A percentile compares a stretch with the other conserved stretches of the same genome.
Conservation (phyloP, 805 yeast species). For the Dipodascopsis tothii region DNA sequence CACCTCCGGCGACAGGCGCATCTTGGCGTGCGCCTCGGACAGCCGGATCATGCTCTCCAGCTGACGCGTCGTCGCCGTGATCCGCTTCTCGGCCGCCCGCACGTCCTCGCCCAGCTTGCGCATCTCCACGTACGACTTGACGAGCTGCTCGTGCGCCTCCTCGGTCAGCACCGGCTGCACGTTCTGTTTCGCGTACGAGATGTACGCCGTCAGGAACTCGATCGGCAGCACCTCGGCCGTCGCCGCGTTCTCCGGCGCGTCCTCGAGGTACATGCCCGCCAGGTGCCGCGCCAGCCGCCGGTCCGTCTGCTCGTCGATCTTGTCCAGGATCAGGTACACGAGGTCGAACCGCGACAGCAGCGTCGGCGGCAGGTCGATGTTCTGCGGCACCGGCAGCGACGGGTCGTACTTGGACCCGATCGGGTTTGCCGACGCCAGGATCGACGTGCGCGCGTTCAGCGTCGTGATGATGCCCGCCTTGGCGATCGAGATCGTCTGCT, state of each 20-base stretch:
- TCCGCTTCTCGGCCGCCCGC: conserved; percentile 75
- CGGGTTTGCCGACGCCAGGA: conserved; percentile 94
- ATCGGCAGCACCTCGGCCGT: conserved; percentile 66
- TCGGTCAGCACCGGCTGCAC: conserved; percentile 70
- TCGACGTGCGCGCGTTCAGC: conserved; percentile 89
- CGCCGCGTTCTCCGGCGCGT: conserved; percentile 66
- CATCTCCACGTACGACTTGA: conserved; percentile 85
- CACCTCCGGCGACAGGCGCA: conserved; percentile 71
- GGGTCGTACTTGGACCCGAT: conserved; percentile 93
- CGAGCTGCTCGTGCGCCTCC: conserved; percentile 77
- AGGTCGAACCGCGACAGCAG: conserved; percentile 88
- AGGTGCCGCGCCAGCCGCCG: conserved; percentile 82
- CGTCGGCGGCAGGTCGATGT: conserved; percentile 95
- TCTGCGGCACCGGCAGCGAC: conserved; percentile 86
- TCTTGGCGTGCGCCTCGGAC: conserved; percentile 94
- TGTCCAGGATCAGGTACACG: conserved; percentile 85
- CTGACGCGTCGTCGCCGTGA: conserved; percentile 97
- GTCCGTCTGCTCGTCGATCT: conserved; percentile 79
- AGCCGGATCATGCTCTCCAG: conserved; percentile 91
- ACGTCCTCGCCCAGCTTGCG: conserved; percentile 89
- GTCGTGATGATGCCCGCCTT: conserved; percentile 98
- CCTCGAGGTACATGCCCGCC: conserved; percentile 87
- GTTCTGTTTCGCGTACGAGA: conserved; percentile 88
- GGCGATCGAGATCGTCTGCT: conserved; percentile 95
- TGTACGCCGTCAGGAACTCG: conserved; percentile 78